Base-by-base conservation (phyloP, 192 early-diverging fungal genomes). In the Rhizophagus clarus region DNA sequence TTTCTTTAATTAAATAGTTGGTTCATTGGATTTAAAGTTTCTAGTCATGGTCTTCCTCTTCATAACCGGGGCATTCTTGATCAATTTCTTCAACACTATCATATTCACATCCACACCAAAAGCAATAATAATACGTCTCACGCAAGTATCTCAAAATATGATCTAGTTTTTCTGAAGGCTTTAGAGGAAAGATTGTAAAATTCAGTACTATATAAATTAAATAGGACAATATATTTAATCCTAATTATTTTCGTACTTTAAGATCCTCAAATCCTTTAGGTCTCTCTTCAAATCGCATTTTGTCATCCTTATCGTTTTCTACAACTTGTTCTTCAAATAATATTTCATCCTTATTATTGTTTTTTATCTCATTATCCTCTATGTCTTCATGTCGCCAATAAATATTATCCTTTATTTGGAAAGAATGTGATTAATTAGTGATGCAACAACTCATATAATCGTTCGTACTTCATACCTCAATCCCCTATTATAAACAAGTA, bases 51-150 rank as follows among this genome's bases (percentile, higher is more conserved):
- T 90, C 88, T 12, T 90, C 90, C 75, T 87, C 85, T 5, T 83
- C 79, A n/a, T 75, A 60, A 8, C 92, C 92, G 6, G 92, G 91
- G 78, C 92, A 93, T 32, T 82, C 60, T 20, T 69, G 29, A 17
- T 74, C 74, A 45, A 93, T 37, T 74, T 92, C 91, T 66, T 89
- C 85, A 76, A 63, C 71, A 69, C 85, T 73, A 9, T 61, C 72
- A 56, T 88, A 93, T 63, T 82, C 75, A 15, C 67, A 81, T 28
- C 87, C 87, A 81, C 92, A 93, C 90, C 90, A 93, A 42, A 92
- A 80, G 72, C 92, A 93, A 79, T 93, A 93, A 60, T 72, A 60
- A 81, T 93, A 88, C 8, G 81, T 63, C 22, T 60, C 60, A 10
- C 91, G 88, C 42, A 93, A 75, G 49, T 93, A 89, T 6, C 24